Conservation (phyloP, 257 asterid genomes). For the Echites panduratus region DNA sequence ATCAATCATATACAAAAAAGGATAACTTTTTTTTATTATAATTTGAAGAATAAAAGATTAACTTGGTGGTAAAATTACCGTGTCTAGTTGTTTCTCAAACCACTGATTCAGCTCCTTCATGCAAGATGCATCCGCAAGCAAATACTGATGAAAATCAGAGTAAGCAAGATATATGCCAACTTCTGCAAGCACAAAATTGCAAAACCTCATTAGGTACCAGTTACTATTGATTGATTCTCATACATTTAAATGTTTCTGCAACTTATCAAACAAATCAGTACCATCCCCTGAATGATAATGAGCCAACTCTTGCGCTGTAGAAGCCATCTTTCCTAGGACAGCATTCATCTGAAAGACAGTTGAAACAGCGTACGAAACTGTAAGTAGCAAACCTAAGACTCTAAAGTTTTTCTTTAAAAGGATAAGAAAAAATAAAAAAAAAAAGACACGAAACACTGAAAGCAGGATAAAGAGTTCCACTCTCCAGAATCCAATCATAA, state of each 20-base stretch:
- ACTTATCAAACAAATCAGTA: constrained; percentile 23
- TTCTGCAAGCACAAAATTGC: constrained; percentile 42
- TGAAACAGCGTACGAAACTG: constrained; percentile 12
- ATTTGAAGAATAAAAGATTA: no score
- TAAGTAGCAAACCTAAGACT: constrained; percentile 6
- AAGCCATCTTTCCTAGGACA: constrained; percentile 84
- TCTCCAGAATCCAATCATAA: neutral
- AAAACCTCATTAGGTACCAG: constrained; percentile 5
- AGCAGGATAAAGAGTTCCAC: neutral
- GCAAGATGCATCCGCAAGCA: constrained; percentile 73
- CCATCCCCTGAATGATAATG: constrained; percentile 98
- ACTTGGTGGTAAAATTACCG: constrained; percentile 42
- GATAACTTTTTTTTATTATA: neutral
- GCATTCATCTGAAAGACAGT: constrained; percentile 63
- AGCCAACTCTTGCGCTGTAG: constrained; percentile 88
- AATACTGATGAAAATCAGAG: constrained; percentile 77
- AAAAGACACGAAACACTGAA: constrained; percentile 2
- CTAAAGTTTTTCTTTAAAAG: neutral
- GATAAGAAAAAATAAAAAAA: neutral
- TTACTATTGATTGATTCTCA: neutral
- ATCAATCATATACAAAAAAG: neutral
- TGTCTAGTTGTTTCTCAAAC: constrained; percentile 81
- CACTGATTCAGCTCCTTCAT: constrained; percentile 89
- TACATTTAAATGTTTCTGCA: neutral
- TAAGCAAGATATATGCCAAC: constrained; percentile 84